Conservation (phyloP, 306 rosid genomes). For the Trifolium repens region DNA sequence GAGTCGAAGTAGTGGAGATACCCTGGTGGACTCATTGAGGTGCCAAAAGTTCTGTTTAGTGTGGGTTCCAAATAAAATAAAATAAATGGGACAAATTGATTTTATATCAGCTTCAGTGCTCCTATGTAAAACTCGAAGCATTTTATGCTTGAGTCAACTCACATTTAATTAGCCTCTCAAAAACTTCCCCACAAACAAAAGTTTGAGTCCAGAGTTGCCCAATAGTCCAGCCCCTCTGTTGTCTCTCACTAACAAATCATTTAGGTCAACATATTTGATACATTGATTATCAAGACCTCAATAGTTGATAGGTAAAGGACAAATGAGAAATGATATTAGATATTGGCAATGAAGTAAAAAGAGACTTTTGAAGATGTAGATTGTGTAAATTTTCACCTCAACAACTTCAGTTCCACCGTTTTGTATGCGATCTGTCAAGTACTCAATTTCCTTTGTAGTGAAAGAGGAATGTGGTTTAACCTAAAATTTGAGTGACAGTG, state of each 20-base stretch:
- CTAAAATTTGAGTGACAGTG: slow-evolving; percentile 48
- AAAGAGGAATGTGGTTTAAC: slow-evolving; percentile 84
- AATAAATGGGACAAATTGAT: too few species aligned
- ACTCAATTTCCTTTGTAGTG: slow-evolving; percentile 67
- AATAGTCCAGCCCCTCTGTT: neutral
- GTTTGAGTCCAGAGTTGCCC: neutral
- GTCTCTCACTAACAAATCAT: slow-evolving; percentile 14
- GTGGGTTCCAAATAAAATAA: neutral
- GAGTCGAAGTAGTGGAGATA: neutral
- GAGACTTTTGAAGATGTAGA: neutral
- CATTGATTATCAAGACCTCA: slow-evolving; percentile 27
- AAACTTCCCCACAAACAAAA: slow-evolving; percentile 7
- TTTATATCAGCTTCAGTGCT: too few species aligned
- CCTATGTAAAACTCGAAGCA: neutral
- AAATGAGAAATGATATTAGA: slow-evolving; percentile 1
- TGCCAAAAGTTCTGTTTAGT: neutral
- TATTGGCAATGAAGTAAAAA: slow-evolving; percentile 22
- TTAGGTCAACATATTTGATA: slow-evolving; percentile 7
- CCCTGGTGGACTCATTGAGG: neutral
- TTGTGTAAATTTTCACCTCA: slow-evolving; percentile 60
- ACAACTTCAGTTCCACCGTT: slow-evolving; percentile 99
- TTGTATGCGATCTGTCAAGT: slow-evolving; percentile 89
- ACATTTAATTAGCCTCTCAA: slow-evolving; percentile 30
- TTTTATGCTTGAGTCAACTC: neutral
- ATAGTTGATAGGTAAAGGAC: slow-evolving; percentile 37